Evolutionary conservation across 1,284 basidiomycete genomes (phyloP).

Genomic region (Pyrrhoderma noxium): DNA sequence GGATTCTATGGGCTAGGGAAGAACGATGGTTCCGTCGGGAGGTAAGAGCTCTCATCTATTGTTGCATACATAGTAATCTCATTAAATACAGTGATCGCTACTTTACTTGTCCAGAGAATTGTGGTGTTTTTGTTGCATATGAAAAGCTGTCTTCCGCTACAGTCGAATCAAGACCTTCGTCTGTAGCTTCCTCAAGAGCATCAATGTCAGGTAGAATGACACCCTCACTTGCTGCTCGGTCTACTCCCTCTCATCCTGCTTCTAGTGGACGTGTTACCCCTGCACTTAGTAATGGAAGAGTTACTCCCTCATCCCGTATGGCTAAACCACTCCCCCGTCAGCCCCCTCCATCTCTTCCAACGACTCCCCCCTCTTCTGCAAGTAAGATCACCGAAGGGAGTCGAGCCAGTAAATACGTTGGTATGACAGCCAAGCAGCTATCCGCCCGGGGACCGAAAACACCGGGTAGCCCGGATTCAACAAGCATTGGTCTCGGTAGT

Average conservation of each 20-base stretch:
- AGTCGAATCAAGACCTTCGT: constrained; percentile 61
- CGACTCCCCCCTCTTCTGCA: constrained; percentile 21
- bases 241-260: constrained; percentile 35
- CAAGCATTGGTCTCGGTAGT: constrained; percentile 16
- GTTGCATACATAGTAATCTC: background rate
- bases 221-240: constrained; percentile 32
- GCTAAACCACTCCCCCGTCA: constrained; percentile 23
- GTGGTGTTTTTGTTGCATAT: constrained; percentile 85
- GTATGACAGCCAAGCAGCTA: constrained; percentile 78
- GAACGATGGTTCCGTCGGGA: constrained; percentile 86
- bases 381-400: constrained; percentile 19
- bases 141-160: constrained; percentile 77
- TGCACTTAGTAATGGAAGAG: constrained; percentile 21
- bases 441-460: constrained; percentile 30
- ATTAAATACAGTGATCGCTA: constrained; percentile 60
- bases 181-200: constrained; percentile 65
- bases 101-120: constrained; percentile 78
- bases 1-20: constrained; percentile 91
- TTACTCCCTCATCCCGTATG: constrained; percentile 25
- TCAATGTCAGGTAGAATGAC: constrained; percentile 46
- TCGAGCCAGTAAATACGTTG: constrained; percentile 75
- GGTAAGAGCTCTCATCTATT: constrained; percentile 46
- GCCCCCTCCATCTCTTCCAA: constrained; percentile 21
- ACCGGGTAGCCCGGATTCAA: constrained; percentile 22
- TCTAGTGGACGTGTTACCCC: constrained; percentile 37